phyloP scores from a whole-genome alignment of 1,284 basidiomycete genomes.

The Cryptococcus hybrid region DNA sequence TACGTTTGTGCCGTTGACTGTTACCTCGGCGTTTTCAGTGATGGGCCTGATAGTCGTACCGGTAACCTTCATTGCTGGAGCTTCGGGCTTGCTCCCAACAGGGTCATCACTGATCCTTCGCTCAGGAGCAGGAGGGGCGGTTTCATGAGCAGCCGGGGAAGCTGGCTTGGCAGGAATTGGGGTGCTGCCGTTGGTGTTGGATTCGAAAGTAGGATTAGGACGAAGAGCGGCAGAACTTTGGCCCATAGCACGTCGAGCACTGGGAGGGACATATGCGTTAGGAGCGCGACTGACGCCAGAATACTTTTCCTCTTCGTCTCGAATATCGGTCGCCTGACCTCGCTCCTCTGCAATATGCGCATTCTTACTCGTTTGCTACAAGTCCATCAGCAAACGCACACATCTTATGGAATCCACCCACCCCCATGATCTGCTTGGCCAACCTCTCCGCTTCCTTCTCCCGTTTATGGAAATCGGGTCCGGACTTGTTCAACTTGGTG shows the following conservation, averaged over 20 bases:
- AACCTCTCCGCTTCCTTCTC: constrained; percentile 85
- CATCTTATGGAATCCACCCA: constrained; percentile 49
- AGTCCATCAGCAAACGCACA: neutral
- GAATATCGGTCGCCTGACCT: constrained; percentile 57
- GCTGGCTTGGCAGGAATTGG: constrained; percentile 8
- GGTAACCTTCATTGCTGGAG: constrained; percentile 15
- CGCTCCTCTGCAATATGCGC: constrained; percentile 90
- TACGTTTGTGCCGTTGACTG: neutral
- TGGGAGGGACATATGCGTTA: constrained; percentile 91
- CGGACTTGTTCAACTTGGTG: constrained; percentile 83
- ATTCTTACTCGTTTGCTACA: constrained; percentile 67
- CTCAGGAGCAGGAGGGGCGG: constrained; percentile 11
- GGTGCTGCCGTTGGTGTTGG: constrained; percentile 16
- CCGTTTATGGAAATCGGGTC: constrained; percentile 73
- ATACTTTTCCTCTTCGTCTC: constrained; percentile 93
- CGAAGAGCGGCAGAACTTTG: constrained; percentile 8
- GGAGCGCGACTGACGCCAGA: constrained; percentile 85
- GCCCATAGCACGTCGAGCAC: constrained; percentile 59
- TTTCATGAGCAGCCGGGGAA: neutral
- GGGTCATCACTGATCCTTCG: constrained; percentile 21
- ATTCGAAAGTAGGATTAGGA: constrained; percentile 5
- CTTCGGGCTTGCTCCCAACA: constrained; percentile 5
- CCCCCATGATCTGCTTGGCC: constrained; percentile 85
- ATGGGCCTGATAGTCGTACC: neutral
- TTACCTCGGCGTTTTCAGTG: neutral